These are phyloP conservation scores for Tubosaeta brunneosetosa DNA, from an alignment of 768 basidiomycete genomes.

Conservation along the genomic window DNA sequence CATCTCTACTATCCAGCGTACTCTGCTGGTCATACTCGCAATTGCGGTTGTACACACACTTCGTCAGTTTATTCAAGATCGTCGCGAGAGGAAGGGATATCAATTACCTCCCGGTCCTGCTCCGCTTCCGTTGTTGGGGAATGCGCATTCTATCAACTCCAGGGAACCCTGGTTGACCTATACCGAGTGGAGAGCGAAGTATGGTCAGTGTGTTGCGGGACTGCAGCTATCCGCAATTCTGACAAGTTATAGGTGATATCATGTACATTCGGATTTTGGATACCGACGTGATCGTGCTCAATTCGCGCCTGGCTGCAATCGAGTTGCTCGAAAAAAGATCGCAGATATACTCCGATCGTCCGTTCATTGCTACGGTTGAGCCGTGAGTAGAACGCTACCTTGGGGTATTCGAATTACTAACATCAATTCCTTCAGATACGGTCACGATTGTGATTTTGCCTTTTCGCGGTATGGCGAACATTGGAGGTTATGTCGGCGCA, in stretches of 20 bases:
- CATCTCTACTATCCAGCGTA: background rate
- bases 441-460: background rate
- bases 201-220: background rate
- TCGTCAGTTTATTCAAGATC: background rate
- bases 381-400: background rate
- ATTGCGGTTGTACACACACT: background rate
- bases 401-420: background rate
- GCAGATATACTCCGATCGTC: conserved; percentile 13
- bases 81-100: background rate
- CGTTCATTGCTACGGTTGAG: conserved; percentile 1
- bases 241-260: conserved; percentile 2
- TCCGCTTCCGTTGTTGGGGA: conserved; percentile 6
- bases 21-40: background rate
- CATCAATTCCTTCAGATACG: background rate
- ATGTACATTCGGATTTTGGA: conserved; percentile 5
- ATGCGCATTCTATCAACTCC: background rate
- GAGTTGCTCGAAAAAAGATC: conserved; percentile 12
- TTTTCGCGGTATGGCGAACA: conserved; percentile 2
- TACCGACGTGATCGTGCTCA: conserved; percentile 5
- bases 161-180: conserved; percentile 5
- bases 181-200: conserved; percentile 2
- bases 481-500: conserved; percentile 17
- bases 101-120: conserved; percentile 7
- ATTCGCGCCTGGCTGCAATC: background rate
- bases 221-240: background rate